phyloP scores from a whole-genome alignment of 2,329 filamentous ascomycete species.

The Grosmannia huntii region DNA sequence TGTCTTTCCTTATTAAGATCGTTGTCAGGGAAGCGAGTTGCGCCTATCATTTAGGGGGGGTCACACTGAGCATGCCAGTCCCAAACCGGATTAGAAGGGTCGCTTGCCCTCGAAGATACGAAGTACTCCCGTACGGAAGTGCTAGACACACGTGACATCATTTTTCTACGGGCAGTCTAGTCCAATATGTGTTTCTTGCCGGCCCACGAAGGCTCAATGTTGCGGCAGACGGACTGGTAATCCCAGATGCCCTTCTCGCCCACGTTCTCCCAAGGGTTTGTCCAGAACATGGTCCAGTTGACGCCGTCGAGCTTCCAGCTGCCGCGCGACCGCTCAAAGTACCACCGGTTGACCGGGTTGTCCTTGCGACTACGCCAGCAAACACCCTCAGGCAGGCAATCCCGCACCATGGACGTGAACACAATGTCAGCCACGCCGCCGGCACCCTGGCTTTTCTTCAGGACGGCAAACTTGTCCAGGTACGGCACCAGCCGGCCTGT shows the following conservation, averaged over 20 bases:
- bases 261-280: slow-evolving; percentile 52
- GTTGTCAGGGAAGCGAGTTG: slow-evolving; percentile 6
- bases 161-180: slow-evolving; percentile 17
- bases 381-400: slow-evolving; percentile 77
- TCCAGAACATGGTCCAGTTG: slow-evolving; percentile 99
- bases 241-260: slow-evolving; percentile 45
- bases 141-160: neutral
- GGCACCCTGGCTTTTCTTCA: slow-evolving; percentile 76
- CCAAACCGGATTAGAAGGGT: neutral
- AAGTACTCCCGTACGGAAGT: neutral
- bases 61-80: neutral
- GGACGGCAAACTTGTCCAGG: slow-evolving; percentile 91
- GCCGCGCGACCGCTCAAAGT: slow-evolving; percentile 81
- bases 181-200: slow-evolving; percentile 47
- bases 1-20: neutral
- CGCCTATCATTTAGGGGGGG: slow-evolving; percentile 3
- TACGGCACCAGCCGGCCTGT: slow-evolving; percentile 70
- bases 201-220: slow-evolving; percentile 50
- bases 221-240: slow-evolving; percentile 63
- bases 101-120: neutral
- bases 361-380: slow-evolving; percentile 84
- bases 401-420: slow-evolving; percentile 87
- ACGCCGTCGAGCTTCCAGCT: slow-evolving; percentile 70
- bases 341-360: slow-evolving; percentile 99
- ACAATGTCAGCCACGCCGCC: slow-evolving; percentile 91